Evolutionary conservation across 106 monocot genomes (phyloP), one percentile per base, ranked within the genome.

Genomic region (Phalaenopsis aphrodite): DNA sequence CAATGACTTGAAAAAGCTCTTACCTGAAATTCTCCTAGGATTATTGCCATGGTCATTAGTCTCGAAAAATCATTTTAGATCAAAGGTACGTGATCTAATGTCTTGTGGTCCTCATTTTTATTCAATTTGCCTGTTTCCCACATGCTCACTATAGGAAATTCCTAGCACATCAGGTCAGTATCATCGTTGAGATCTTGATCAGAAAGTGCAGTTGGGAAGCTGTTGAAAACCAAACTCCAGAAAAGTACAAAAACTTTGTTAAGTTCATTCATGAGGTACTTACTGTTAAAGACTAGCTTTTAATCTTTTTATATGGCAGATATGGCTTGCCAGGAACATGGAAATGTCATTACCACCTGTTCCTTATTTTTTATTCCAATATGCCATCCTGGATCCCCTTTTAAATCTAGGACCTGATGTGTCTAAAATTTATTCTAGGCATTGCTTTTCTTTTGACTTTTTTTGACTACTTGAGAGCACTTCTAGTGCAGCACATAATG

Each of bases 31-130:
- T 83, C 65, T 94, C 19, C 83, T 78, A 77, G 94, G 85, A 55
- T 83, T 93, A 77, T 89, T 93, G 42, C 93, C 98, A 42, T 99
- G 92, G 98, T 91, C 93, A 18, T 88, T 86, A 56, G 87, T 99
- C 37, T 91, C 98, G 58, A 99, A 91, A 78, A 64, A 91, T 78
- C 98, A 99, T 93, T 99, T 95, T 74, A 93, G 88, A 86, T 83
- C 88, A 79, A 99, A 99, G 92, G 98, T 76, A 92, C 67, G 79
- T 77, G 24, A 38, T 41, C 4, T 69, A 72, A 24, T 15, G 2
- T 74, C 41, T 18, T 71, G 23, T 43, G 55, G 16, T 43, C 57
- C 30, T 47, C 68, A 45, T 41, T 56, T 48, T 19, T 36, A 65
- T 55, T 37, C 18, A 48, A n/a, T 30, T 24, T 68, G 37, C 36